Evolutionary conservation across 2,329 filamentous ascomycete genomes (phyloP).

Genomic region (Ophiostoma quercus): DNA sequence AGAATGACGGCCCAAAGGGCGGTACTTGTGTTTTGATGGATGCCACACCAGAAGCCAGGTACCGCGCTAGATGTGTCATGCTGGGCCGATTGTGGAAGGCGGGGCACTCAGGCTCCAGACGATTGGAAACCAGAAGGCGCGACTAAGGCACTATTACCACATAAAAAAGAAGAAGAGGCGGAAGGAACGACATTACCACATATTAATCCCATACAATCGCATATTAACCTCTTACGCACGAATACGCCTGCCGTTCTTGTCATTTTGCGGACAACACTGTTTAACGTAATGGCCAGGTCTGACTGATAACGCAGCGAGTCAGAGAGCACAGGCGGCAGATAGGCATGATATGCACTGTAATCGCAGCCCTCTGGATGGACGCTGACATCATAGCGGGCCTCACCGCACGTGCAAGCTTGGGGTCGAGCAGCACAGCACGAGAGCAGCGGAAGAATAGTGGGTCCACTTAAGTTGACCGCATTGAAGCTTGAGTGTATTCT

Average conservation of each 20-base stretch:
- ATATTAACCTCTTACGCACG: neutral
- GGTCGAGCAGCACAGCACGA: neutral
- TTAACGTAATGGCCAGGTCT: constrained; percentile 43
- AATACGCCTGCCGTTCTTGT: neutral
- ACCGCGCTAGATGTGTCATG: constrained; percentile 12
- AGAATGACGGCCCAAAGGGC: neutral
- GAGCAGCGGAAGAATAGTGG: neutral
- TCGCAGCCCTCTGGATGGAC: constrained; percentile 22
- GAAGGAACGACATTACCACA: constrained; percentile 15
- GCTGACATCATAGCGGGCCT: constrained; percentile 24
- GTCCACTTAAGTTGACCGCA: neutral
- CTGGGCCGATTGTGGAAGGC: neutral
- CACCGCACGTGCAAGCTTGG: constrained; percentile 15
- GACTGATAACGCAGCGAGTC: constrained; percentile 18
- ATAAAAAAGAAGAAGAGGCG: constrained; percentile 36
- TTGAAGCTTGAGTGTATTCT: neutral
- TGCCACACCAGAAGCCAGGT: neutral
- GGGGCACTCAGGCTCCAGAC: constrained; percentile 16
- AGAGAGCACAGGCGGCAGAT: constrained; percentile 13
- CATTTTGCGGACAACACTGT: constrained; percentile 34
- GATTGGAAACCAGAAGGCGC: constrained; percentile 15
- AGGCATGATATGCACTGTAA: constrained; percentile 15
- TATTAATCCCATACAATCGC: neutral
- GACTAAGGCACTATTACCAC: constrained; percentile 42
- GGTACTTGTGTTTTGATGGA: constrained; percentile 11